Evolutionary conservation across 306 rosid species (phyloP).

Genomic region (Rosa chinensis): DNA sequence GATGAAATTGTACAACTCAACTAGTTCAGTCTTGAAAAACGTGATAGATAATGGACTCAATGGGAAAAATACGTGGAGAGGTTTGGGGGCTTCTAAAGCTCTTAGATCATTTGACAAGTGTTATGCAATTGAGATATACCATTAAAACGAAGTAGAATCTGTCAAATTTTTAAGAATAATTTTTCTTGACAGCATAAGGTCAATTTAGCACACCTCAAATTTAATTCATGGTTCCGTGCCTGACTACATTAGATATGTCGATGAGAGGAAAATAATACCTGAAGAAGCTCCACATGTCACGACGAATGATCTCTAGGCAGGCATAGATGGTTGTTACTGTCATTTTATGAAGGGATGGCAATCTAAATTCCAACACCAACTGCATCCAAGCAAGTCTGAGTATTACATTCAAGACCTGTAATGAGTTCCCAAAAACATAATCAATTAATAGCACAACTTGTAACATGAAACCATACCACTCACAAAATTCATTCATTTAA

Average conservation of each 20-base stretch:
- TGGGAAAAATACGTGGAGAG: too few relatives aligned
- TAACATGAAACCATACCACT: constrained; percentile 4
- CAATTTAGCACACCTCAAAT: too few relatives aligned
- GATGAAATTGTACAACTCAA: too few relatives aligned
- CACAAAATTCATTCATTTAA: not conserved
- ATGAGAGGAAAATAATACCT: constrained; percentile 32
- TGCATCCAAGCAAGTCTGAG: constrained; percentile 68
- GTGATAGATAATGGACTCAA: too few relatives aligned
- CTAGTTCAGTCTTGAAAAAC: too few relatives aligned
- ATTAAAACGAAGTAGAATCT: too few relatives aligned
- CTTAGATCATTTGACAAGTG: too few relatives aligned
- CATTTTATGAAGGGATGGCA: constrained; percentile 44
- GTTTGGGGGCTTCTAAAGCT: too few relatives aligned
- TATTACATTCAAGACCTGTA: constrained; percentile 47
- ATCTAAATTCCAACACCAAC: constrained; percentile 49
- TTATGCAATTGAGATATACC: too few relatives aligned
- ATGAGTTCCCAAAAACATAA: constrained; percentile 15
- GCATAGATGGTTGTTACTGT: constrained; percentile 39
- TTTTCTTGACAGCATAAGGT: too few relatives aligned
- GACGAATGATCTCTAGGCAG: constrained; percentile 65
- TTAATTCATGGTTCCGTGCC: too few relatives aligned
- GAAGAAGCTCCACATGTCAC: constrained; percentile 81
- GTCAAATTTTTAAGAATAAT: too few relatives aligned
- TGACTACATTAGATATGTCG: not conserved
- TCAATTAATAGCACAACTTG: constrained; percentile 14